Evolutionary conservation across 495 filamentous ascomycete genomes (phyloP).

Genomic region (Recurvomyces mirabilis): DNA sequence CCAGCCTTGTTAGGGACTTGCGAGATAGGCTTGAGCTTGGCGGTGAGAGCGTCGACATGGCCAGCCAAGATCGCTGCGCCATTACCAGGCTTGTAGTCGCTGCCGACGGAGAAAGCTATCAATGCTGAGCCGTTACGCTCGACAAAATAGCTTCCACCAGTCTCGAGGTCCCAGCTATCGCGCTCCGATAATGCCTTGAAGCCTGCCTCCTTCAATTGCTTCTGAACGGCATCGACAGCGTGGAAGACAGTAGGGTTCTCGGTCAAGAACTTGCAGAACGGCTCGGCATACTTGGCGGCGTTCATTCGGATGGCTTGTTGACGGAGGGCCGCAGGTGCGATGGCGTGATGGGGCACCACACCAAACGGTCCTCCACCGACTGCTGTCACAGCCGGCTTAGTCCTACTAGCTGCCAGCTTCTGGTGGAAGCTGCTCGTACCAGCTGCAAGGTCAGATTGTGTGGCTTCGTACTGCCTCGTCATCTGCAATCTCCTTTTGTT

Average conservation of each 20-base stretch:
- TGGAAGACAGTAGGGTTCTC: conserved; percentile 90
- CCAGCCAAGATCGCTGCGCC: conserved; percentile 72
- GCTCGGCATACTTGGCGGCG: conserved; percentile 44
- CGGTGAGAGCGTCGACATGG: conserved; percentile 85
- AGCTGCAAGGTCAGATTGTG: not conserved
- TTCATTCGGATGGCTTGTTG: conserved; percentile 3
- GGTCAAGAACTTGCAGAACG: conserved; percentile 80
- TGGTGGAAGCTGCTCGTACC: no score
- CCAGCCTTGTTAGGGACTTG: conserved; percentile 69
- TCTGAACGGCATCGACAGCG: conserved; percentile 62
- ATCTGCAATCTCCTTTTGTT: conserved; percentile 36
- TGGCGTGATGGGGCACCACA: no score
- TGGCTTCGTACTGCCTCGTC: not conserved
- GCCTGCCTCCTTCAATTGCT: conserved; percentile 56
- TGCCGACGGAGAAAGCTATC: conserved; percentile 79
- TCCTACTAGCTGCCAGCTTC: no score
- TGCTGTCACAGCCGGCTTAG: no score
- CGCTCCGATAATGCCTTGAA: conserved; percentile 72
- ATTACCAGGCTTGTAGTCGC: conserved; percentile 72
- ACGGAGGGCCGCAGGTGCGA: not conserved
- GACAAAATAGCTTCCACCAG: conserved; percentile 78
- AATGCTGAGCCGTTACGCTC: conserved; percentile 77
- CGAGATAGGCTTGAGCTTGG: conserved; percentile 77
- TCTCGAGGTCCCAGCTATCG: conserved; percentile 66
- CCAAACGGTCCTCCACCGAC: no score